Evolutionary conservation across 768 basidiomycete genomes (phyloP), one percentile per base, ranked within the genome.

Genomic region (Trametes cinnabarina): DNA sequence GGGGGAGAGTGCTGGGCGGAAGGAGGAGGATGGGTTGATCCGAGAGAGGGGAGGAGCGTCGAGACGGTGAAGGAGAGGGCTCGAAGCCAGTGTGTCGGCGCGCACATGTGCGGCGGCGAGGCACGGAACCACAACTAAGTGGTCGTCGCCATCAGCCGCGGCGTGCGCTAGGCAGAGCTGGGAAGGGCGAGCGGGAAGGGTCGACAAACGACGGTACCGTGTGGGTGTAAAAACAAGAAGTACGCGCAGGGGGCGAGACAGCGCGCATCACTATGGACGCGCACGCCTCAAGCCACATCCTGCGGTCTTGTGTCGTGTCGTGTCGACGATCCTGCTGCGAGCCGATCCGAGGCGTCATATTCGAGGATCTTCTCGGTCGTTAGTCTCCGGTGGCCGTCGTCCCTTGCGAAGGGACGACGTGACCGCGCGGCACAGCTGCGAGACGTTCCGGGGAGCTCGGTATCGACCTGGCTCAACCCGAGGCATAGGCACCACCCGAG

Each of bases 41-140:
- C 62, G 54, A 63, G 47, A 59, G 52, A 44, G 44, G 57, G 57
- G 25, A 23, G 61, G 62, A 64, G 63, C 57, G 68, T 63, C 64
- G 66, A 61, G 70, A 71, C 57, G 65, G 70, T 67, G 71, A 70
- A 35, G 39, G 63, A 68, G 72, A 68, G 61, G 63, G 71, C 58
- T 74, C 73, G 81, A 70, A 32, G 84, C 87, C 87, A 70, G 77
- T 86, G 89, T 88, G 69, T 90, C 74, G 87, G 87, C 85, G 77
- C 75, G 79, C 78, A 60, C 56, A 53, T 61, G 20, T 50, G 48
- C 61, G 47, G 61, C 62, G 61, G 78, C 84, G 85, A 86, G 81
- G 80, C 80, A 85, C 86, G 83, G 77, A 83, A 87, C 87, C 87
- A 81, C 88, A 89, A 66, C 71, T 56, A 90, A 89, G 87, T 82